Evolutionary conservation across 345 rosid species (phyloP).

Genomic region (Brassica rapa): DNA sequence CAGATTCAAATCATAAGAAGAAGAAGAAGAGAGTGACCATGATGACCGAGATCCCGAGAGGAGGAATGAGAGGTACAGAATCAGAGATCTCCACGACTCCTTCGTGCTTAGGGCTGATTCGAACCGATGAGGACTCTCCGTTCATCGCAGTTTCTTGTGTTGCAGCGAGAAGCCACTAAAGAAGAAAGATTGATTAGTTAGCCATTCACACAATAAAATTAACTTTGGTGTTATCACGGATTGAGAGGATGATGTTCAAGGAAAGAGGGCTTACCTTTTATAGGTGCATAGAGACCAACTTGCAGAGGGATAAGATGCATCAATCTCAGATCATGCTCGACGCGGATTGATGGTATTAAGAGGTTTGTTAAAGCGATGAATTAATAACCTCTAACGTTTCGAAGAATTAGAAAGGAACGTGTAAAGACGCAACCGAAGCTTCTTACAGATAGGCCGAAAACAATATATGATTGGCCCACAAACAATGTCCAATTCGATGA

Average conservation of each 20-base stretch:
- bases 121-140: background rate
- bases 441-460: too few species aligned
- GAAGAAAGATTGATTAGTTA: background rate
- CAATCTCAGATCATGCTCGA: background rate
- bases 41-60: background rate
- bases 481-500: too few species aligned
- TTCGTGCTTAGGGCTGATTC: background rate
- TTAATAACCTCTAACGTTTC: background rate
- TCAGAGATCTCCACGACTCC: background rate
- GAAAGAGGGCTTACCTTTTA: background rate
- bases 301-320: background rate
- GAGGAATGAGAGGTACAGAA: background rate
- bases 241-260: background rate
- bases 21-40: background rate
- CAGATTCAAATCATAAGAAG: background rate
- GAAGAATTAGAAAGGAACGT: background rate
- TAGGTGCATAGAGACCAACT: background rate
- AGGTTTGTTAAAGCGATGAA: background rate
- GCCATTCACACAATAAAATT: background rate
- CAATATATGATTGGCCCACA: too few species aligned
- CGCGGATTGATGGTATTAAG: background rate
- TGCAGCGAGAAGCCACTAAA: background rate
- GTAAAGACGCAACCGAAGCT: too few species aligned
- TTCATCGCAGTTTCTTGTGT: background rate
- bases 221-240: background rate